Base-by-base conservation (phyloP, 2,329 filamentous ascomycete genomes). In the Penicillium griseofulvum region DNA sequence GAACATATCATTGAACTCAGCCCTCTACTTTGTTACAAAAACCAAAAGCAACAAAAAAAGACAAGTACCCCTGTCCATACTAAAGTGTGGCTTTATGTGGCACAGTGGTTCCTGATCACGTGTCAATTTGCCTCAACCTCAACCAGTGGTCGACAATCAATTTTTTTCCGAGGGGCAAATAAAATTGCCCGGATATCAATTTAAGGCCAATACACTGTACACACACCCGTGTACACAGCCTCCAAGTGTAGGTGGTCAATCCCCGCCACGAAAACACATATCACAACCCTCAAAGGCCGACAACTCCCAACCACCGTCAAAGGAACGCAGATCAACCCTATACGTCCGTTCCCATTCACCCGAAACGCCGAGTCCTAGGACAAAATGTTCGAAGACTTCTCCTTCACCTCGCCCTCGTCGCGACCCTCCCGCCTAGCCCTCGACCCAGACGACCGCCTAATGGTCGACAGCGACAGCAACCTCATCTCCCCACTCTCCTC, bases 401-500 rank as follows among this genome's bases (percentile, higher is more conserved):
- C 52, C 28, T 54, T 54, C 33, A 51, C 52, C 3, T 51, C 52
- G 11, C 47, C 52, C 1, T 45, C 52, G 10, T 45, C 52, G 16
- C 47, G 52, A 31, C 47, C 52, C 8, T 4, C 28, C 10, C 47
- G 47, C 7, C 52, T 51, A 36, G 31, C 52, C 39, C 46, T 54
- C 31, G 52, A 54, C 28, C 8, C 43, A 6, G 52, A 54, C 12
- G 52, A 54, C 33, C 52, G 39, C 22, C 39, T 41, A 17, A 45
- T 50, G 39, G 47, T 51, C 52, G 47, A 54, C 52, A 42, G 22
- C 31, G 48, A 36, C 54, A 51, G 37, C 49, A 37, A 17, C 16
- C 17, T 55, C 46, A 54, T 76, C 49, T 76, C 74, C 12, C 74
- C 74, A 7, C 59, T 76, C 37, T 76, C 74, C 14, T 76, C 74